Percentiles rank a stretch among this genome's conserved stretches.
Conservation (phyloP, 805 yeast species). For the Metschnikowia amazonensis region DNA sequence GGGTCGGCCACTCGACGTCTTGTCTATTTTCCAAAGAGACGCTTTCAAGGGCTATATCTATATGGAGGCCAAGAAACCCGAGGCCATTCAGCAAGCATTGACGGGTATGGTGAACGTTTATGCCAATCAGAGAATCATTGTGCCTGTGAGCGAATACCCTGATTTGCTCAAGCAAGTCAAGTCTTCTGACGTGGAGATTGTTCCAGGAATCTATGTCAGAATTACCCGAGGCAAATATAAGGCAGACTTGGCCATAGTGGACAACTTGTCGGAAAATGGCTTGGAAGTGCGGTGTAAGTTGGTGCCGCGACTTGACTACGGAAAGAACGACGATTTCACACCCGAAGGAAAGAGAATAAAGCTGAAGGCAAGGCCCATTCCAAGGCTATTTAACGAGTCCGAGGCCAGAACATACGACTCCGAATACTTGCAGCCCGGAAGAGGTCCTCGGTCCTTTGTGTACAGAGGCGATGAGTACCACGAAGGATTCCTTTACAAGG, state of each 20-base stretch:
- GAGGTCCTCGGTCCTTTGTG: slow-evolving; percentile 56
- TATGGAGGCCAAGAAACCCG: slow-evolving; percentile 89
- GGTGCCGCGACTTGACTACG: slow-evolving; percentile 92
- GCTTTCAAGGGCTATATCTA: slow-evolving; percentile 88
- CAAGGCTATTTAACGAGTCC: slow-evolving; percentile 79
- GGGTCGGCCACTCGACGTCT: slow-evolving; percentile 75
- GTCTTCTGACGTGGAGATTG: slow-evolving; percentile 79
- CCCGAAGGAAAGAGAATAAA: slow-evolving; percentile 42
- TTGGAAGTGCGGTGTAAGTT: slow-evolving; percentile 89
- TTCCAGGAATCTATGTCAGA: slow-evolving; percentile 91
- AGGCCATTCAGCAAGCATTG: slow-evolving; percentile 85
- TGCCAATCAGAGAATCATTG: slow-evolving; percentile 67
- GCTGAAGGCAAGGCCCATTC: slow-evolving; percentile 73
- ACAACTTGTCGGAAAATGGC: slow-evolving; percentile 90
- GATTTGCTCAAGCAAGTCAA: slow-evolving; percentile 86
- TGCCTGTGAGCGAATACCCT: slow-evolving; percentile 94
- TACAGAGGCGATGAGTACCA: slow-evolving; percentile 86
- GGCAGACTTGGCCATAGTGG: slow-evolving; percentile 90
- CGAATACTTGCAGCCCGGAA: slow-evolving; percentile 62
- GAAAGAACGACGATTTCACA: slow-evolving; percentile 55
- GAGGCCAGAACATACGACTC: slow-evolving; percentile 87
- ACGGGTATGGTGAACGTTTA: slow-evolving; percentile 88
- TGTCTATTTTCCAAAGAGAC: slow-evolving; percentile 91
- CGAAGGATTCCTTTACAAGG: slow-evolving; percentile 84
- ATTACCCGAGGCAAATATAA: slow-evolving; percentile 87